Evolutionary conservation across 805 yeast genomes (phyloP).

Genomic region (Lipomyces yamanashiensis): DNA sequence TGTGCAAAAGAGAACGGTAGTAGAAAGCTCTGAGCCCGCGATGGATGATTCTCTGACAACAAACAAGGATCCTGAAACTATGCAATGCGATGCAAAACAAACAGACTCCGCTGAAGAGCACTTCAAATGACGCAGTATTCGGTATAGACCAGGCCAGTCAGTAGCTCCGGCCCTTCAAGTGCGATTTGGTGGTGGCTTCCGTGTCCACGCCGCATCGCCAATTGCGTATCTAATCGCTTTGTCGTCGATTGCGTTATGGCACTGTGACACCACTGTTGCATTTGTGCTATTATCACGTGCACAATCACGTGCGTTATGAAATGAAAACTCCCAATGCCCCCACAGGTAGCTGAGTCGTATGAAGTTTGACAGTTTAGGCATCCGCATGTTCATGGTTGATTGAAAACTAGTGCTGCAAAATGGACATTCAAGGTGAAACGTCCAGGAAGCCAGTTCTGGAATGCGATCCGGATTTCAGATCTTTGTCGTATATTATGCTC

Average conservation of each 20-base stretch:
- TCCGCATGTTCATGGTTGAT: too few relatives aligned
- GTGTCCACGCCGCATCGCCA: background rate
- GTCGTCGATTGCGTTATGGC: background rate
- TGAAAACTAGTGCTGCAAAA: background rate
- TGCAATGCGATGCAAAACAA: too few relatives aligned
- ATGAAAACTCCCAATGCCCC: conserved; percentile 1
- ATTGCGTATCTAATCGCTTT: conserved; percentile 1
- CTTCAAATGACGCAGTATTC: background rate
- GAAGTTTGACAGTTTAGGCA: too few relatives aligned
- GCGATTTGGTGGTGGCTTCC: background rate
- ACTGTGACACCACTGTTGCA: background rate
- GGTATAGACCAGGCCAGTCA: background rate
- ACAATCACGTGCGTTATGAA: too few relatives aligned
- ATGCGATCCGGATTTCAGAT: conserved; percentile 21
- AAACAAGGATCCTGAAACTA: too few relatives aligned
- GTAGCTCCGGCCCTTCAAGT: too few relatives aligned
- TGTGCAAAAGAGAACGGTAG: too few relatives aligned
- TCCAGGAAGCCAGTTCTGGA: background rate
- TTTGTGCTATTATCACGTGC: background rate
- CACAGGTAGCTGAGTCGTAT: too few relatives aligned
- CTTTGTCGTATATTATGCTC: conserved; percentile 25
- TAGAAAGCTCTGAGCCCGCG: too few relatives aligned
- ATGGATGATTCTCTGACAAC: too few relatives aligned
- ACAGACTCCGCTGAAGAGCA: too few relatives aligned
- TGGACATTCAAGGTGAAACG: background rate